These are phyloP conservation scores for Epichloe gansuensis DNA, from an alignment of 2,329 filamentous ascomycete species.

Conservation along the genomic window DNA sequence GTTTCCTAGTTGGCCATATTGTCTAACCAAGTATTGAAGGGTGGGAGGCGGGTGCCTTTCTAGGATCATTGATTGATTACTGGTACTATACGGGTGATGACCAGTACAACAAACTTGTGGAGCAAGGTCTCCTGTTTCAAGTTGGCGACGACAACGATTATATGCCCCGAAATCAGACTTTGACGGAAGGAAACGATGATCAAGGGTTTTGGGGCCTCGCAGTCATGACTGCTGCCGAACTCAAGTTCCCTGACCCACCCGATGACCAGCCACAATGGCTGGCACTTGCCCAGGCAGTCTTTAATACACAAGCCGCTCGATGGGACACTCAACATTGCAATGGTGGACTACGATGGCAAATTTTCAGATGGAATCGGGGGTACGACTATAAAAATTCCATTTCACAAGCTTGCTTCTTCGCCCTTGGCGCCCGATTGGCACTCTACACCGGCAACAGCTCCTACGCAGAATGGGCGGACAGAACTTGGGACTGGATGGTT, in stretches of 20 bases:
- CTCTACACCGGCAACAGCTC: conserved; percentile 66
- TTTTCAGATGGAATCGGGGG: conserved; percentile 70
- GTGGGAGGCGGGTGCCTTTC: conserved; percentile 67
- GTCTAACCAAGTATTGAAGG: conserved; percentile 22
- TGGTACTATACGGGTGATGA: conserved; percentile 72
- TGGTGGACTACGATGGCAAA: conserved; percentile 77
- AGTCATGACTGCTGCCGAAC: conserved; percentile 59
- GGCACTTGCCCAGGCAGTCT: conserved; percentile 64
- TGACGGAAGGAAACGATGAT: conserved; percentile 61
- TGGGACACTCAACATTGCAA: conserved; percentile 59
- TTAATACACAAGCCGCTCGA: conserved; percentile 63
- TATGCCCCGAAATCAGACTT: conserved; percentile 63
- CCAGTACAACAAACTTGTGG: conserved; percentile 56
- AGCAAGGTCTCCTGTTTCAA: conserved; percentile 61
- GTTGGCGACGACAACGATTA: conserved; percentile 61
- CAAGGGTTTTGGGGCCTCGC: conserved; percentile 65
- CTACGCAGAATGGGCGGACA: conserved; percentile 67
- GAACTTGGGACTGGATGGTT: conserved; percentile 58
- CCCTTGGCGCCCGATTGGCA: conserved; percentile 54
- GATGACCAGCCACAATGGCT: conserved; percentile 52
- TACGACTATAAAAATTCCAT: conserved; percentile 67
- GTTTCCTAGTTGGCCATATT: not conserved
- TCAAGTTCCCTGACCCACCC: conserved; percentile 49
- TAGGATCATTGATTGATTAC: conserved; percentile 64
- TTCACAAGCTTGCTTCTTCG: conserved; percentile 51